Base-by-base conservation (phyloP, 768 basidiomycete species). In the Boletus tylopilopsis region DNA sequence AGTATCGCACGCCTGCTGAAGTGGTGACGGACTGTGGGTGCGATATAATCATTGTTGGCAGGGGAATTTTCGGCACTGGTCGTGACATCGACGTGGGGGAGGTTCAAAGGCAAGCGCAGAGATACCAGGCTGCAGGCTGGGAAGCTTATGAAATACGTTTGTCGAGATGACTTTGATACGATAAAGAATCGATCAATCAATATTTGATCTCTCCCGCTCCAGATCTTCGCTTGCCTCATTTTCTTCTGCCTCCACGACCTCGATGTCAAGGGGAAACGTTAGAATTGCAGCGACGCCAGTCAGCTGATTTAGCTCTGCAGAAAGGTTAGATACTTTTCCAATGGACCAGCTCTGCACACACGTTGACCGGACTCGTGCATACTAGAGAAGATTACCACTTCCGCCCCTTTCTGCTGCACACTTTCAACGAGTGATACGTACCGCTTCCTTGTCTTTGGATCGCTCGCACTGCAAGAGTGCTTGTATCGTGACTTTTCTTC, bases 291-390 rank as follows among this genome's bases (percentile, higher is more conserved):
- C 95, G 19, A 98, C 81, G 2, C 96, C 96, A 8, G 93, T 94
- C 34, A 98, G 66, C 56, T 94, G 88, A 65, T 97, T 96, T n/a
- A 99, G 75, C 64, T 99, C 96, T 96, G 67, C 16, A 49, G 12
- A 27, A 45, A 22, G 12, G 32, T 44, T 35, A 57, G 46, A 49
- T 40, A 6, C n/a, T 49, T 33, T 30, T 10, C 1, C 19, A n/a
- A 18, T n/a, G 7, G 29, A 30, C 11, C 6, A 45, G 16, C 22
- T 48, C 35, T 23, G 36, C 33, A 73, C 90, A 62, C 63, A 95
- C 94, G 94, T 77, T 97, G 94, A 13, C 96, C 96, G 19, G 90
- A 92, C 71, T 99, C 96, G 64, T 99, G 96, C 96, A 99, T 98
- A 61, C 94, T 97, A 5, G 95, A 98, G 69, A 98, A 99, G 56